Evolutionary conservation across 768 basidiomycete genomes (phyloP), one percentile per base, ranked within the genome.

Genomic region (Suillus variegatus): DNA sequence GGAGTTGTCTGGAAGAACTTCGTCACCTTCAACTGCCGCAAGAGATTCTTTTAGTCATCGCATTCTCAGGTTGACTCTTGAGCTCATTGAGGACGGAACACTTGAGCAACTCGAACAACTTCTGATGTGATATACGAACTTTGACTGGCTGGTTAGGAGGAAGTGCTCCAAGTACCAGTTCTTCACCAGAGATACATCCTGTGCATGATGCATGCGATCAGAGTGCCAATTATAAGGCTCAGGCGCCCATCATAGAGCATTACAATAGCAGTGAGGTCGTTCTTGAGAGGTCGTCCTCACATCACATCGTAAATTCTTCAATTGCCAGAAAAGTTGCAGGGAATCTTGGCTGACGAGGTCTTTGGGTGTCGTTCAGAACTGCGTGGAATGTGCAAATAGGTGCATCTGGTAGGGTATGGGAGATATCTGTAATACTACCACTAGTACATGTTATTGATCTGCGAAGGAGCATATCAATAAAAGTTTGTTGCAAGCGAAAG

Each of bases 81-180:
- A 99, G 83, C 77, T 96, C 95, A 75, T 99, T 99, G 70, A 99
- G 83, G 20, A 99, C 97, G 78, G 84, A 99, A 75, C 92, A 91
- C 78, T 99, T 99, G 65, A 97, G 83, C 38, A 99, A 83, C 80
- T 99, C 3, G 28, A 28, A 28, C 28, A 28, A 28, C 28, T 28
- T 99, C 83, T 99, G 97, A 75, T 99, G 99, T 41, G 97, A 99
- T 0, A 99, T 97, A 67, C 97, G 91, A 72, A 99, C 94, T 85
- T 99, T 99, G 75, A 98, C 97, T 0, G 96, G 88, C 74, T 97
- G 95, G 52, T 89, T 90, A 0, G 96, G 94, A 40, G 97, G 97
- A 73, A 99, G 74, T 99, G 97, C 75, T 99, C 97, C 35, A 98
- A 84, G 73, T 98, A 99, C 94, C 96, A 99, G 72, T 94, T 93